phyloP scores from a whole-genome alignment of 768 basidiomycete species.

The Infundibulicybe gibba region DNA sequence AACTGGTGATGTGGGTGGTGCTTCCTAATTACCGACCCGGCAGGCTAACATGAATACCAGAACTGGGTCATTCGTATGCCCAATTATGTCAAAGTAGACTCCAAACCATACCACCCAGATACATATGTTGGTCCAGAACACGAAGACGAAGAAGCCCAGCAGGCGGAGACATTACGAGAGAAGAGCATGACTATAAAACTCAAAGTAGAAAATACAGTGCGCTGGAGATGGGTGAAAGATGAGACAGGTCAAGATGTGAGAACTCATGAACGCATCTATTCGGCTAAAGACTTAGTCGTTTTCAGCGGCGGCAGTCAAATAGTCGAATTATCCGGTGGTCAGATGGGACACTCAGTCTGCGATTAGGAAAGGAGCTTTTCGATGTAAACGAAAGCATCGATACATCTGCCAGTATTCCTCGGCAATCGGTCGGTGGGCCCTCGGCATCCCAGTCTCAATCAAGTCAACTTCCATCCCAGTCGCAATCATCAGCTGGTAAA shows the following conservation, averaged over 20 bases:
- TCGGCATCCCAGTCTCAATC: conserved; percentile 40
- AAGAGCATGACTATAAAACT: conserved; percentile 83
- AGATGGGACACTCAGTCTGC: conserved; percentile 87
- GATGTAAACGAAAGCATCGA: conserved; percentile 83
- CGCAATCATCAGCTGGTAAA: conserved; percentile 29
- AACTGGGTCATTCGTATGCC: conserved; percentile 93
- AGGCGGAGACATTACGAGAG: conserved; percentile 62
- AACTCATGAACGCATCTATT: conserved; percentile 9
- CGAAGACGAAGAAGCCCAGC: conserved; percentile 59
- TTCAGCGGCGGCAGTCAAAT: conserved; percentile 82
- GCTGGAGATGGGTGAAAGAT: conserved; percentile 93
- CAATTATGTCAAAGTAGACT: conserved; percentile 88
- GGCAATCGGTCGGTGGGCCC: conserved; percentile 50
- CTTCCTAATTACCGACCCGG: no score
- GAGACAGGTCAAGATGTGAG: conserved; percentile 73
- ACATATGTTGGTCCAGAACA: conserved; percentile 83
- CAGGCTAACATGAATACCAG: conserved; percentile 29
- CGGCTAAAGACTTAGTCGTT: conserved; percentile 5
- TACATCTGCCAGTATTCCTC: conserved; percentile 63
- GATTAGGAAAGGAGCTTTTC: conserved; percentile 91
- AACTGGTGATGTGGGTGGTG: conserved; percentile 68
- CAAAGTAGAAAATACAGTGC: conserved; percentile 89
- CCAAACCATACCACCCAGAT: conserved; percentile 86
- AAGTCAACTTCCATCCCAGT: conserved; percentile 26
- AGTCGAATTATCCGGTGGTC: conserved; percentile 93